Base-by-base conservation (phyloP, 1,284 basidiomycete species). In the Erythrobasidium hasegawianum region DNA sequence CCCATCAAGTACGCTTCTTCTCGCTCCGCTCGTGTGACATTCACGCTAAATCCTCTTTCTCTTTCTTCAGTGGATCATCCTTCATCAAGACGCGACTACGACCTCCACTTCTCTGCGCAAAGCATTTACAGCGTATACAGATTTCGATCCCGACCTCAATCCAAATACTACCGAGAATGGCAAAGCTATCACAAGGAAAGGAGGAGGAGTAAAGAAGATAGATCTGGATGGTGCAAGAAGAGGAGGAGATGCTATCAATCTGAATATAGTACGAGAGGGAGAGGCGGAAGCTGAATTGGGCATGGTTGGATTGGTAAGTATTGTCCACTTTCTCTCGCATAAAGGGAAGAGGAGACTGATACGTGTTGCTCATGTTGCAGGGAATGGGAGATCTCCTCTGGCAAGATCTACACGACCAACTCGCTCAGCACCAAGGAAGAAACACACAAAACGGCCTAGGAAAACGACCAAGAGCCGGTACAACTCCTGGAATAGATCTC, bases 41-140 rank as follows among this genome's bases (percentile, higher is more conserved):
- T 24, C 45, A 5, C 16, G 16, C 43, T 47, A 14, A n/a, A n/a
- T n/a, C 43, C 4, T 47, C 43, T 8, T n/a, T n/a, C 43, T 47
- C 43, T 47, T 7, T 24, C 8, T n/a, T 26, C 56, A 65, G 62
- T 65, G 62, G 38, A 53, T 49, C 56, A 47, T 57, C 56, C 47
- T 65, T 5, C 62, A 65, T 53, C 62, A 65, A 53, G 27, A 58
- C 56, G 56, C 62, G 47, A 65, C 56, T 7, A 47, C 62, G 10
- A 65, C 62, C 1, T 53, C 41, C 18, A 41, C 62, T 29, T 49
- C 62, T 1, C 45, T 65, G 1, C 55, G 55, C 55, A 55, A 65
- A 22, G 62, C 62, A 18, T 57, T 58, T 29, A 53, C 54, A 24
- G 22, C 43, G 7, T 47, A n/a, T 47, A 18, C 16, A 5, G 22